A percentile compares a stretch with the other conserved stretches of the same genome.
Conservation (phyloP, 2,329 filamentous ascomycete genomes). For the Bipolaris gigantea region DNA sequence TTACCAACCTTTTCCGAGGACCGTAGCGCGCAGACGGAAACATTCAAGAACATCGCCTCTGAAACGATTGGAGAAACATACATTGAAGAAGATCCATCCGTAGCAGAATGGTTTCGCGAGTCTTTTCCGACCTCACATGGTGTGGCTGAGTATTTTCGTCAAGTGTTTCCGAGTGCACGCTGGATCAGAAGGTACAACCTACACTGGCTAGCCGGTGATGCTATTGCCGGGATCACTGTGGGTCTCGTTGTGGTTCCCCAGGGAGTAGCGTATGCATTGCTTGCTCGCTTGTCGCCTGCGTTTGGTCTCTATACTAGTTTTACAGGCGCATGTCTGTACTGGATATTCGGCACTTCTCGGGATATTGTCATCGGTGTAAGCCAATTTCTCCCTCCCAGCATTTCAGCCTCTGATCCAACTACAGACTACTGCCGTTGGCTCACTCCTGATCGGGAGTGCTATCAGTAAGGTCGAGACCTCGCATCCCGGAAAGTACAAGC, state of each 20-base stretch:
- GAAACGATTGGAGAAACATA: conserved; percentile 28
- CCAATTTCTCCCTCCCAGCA: conserved; percentile 20
- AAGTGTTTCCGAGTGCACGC: conserved; percentile 32
- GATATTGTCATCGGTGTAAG: conserved; percentile 92
- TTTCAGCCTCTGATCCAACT: conserved; percentile 1
- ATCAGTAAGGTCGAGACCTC: conserved; percentile 63
- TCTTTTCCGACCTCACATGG: conserved; percentile 28
- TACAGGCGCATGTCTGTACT: conserved; percentile 90
- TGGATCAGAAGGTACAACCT: conserved; percentile 37
- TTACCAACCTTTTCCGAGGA: conserved; percentile 20
- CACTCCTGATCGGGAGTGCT: conserved; percentile 80
- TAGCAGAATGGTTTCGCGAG: conserved; percentile 31
- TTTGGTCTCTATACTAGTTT: conserved; percentile 93
- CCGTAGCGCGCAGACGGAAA: conserved; percentile 16
- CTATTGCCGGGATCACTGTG: conserved; percentile 57
- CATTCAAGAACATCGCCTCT: conserved; percentile 20
- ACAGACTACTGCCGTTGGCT: conserved; percentile 91
- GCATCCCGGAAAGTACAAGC: conserved; percentile 58
- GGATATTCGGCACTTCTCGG: conserved; percentile 96
- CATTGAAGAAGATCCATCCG: conserved; percentile 35
- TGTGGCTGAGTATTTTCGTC: conserved; percentile 27
- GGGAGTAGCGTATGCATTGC: conserved; percentile 88
- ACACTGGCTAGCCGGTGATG: conserved; percentile 37
- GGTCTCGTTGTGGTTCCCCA: conserved; percentile 85
- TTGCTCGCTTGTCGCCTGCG: conserved; percentile 74